Evolutionary conservation across 2,329 filamentous ascomycete genomes (phyloP).

Genomic region (Fusarium drepaniforme): DNA sequence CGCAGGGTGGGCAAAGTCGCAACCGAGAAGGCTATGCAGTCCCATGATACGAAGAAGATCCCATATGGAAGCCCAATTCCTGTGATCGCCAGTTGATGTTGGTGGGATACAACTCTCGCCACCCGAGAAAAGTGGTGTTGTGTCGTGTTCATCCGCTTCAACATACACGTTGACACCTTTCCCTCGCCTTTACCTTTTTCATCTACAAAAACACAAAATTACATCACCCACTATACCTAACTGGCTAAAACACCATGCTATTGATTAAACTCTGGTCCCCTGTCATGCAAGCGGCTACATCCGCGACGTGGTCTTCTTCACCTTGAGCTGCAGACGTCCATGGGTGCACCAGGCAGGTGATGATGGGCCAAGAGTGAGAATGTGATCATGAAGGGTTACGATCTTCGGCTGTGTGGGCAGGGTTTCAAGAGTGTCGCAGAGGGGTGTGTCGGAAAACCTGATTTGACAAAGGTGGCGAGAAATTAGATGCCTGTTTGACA

Average conservation of each 20-base stretch:
- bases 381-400: slow-evolving; percentile 24
- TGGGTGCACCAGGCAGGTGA: slow-evolving; percentile 33
- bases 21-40: neutral
- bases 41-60: neutral
- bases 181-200: slow-evolving; percentile 61
- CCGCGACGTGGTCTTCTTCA: neutral
- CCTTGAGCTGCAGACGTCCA: slow-evolving; percentile 42
- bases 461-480: neutral
- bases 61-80: neutral
- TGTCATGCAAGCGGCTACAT: slow-evolving; percentile 37
- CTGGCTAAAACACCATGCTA: slow-evolving; percentile 50
- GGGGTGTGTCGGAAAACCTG: neutral
- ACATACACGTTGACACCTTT: slow-evolving; percentile 50
- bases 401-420: slow-evolving; percentile 28
- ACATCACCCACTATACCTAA: slow-evolving; percentile 47
- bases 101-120: neutral
- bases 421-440: slow-evolving; percentile 12
- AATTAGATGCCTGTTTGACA: neutral
- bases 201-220: slow-evolving; percentile 41
- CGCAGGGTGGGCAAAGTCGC: neutral
- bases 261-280: slow-evolving; percentile 48
- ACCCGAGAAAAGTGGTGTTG: neutral
- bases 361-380: slow-evolving; percentile 28
- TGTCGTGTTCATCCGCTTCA: neutral
- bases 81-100: neutral